Percentiles rank a stretch among this genome's conserved stretches.
phyloP scores from a whole-genome alignment of 768 basidiomycete genomes.

The Lactarius hatsudake region DNA sequence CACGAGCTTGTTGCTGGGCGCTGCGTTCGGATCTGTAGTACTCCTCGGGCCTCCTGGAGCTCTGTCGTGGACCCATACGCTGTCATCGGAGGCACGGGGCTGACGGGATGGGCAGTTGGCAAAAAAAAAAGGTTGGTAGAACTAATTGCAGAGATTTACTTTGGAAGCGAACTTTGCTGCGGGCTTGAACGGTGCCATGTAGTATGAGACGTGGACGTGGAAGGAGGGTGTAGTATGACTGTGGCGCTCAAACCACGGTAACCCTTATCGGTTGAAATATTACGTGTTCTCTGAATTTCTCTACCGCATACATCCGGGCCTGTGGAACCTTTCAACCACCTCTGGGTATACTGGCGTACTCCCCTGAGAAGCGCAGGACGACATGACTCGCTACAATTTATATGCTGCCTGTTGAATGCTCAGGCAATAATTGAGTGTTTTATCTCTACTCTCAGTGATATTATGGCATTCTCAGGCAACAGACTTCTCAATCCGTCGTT shows the following conservation, averaged over 20 bases:
- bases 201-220: not conserved
- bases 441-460: no score
- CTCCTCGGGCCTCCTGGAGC: constrained; percentile 12
- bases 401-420: no score
- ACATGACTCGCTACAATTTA: no score
- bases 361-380: no score
- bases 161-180: not conserved
- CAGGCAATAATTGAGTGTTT: no score
- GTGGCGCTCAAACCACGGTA: not conserved
- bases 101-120: constrained; percentile 7
- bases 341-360: no score
- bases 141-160: constrained; percentile 3
- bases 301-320: no score
- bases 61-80: constrained; percentile 22
- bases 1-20: constrained; percentile 45
- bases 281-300: no score
- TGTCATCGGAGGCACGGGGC: constrained; percentile 22
- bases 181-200: constrained; percentile 14
- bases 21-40: not conserved
- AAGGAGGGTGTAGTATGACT: not conserved
- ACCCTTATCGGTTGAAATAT: not conserved
- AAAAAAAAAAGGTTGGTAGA: not conserved
- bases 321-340: no score
- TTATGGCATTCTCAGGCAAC: no score
- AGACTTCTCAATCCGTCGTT: no score